Base-by-base conservation (phyloP, 2,329 filamentous ascomycete genomes). In the Domatiomyces globalis region DNA sequence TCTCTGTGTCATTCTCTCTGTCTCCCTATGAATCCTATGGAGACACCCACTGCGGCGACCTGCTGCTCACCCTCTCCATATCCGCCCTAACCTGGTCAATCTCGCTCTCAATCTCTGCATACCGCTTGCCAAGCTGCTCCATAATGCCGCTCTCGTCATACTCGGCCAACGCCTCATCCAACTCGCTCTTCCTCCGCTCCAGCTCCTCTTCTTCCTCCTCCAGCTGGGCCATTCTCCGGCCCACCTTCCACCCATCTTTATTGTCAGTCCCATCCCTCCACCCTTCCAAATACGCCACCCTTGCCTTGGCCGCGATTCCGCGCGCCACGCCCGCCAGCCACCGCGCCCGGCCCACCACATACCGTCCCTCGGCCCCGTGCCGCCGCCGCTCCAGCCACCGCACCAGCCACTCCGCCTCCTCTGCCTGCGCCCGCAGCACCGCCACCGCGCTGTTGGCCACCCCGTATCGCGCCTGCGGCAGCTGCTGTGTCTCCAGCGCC, bases 61-160 rank as follows among this genome's bases (percentile, higher is more conserved):
- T 10, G 47, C 49, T 49, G 27, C 51, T 54, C 49, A 69, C 51
- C 36, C 60, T 60, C 56, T 62, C 58, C 39, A 69, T 66, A 55
- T 69, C 66, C 55, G 57, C 62, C 52, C 60, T 62, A 6, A 69
- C 63, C 4, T 54, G 54, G 46, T 70, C 68, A 5, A 69, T 62
- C 50, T 71, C 67, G 49, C 58, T 61, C 1, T 64, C 62, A 46
- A 71, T 57, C 17, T 58, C 52, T 4, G 64, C 65, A 61, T 70
- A 71, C 43, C 63, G 63, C 45, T 60, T 64, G 25, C 67, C 65
- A 51, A 71, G 65, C 50, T 66, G 65, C 27, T 53, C 56, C 57
- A 71, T 64, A 15, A 39, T 39, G 43, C 52, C 12, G 47, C 56
- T 58, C 52, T 56, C 58, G 8, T 67, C 65, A 54, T 69, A 71